Evolutionary conservation across 768 basidiomycete genomes (phyloP), one percentile per base, ranked within the genome.

Genomic region (Leccinum incarnatum): DNA sequence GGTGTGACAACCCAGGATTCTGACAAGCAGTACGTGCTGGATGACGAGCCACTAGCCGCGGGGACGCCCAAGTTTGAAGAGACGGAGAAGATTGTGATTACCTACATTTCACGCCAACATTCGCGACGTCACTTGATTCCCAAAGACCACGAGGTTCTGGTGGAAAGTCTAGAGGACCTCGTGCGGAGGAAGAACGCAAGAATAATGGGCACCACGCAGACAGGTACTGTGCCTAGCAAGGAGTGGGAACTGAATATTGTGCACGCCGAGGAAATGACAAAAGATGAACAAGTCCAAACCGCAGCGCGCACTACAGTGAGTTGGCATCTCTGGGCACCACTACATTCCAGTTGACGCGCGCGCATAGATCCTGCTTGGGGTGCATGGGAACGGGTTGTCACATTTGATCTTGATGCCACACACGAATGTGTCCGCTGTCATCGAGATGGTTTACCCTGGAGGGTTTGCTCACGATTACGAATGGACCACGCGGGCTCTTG

Each of bases 381-480:
- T 89, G 1, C 89, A 90, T 60, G 90, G 91, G 5, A 93, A 92
- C 64, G 91, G 91, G 7, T 79, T 95, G 0, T 89, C 91, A 9
- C 91, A 93, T 66, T 79, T 94, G n/a, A 80, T 94, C 46, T 85
- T 88, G 77, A 93, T 94, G 91, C 84, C 88, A 21, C 81, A 82
- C 1, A 89, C 86, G 4, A 83, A 83, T 0, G 72, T 84, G n/a
- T 85, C 89, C 5, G 86, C 90, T 5, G 90, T 95, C 19, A 88
- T 95, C 62, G 92, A 95, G 73, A 83, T 95, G 14, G 91, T 95
- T 75, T 89, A 80, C 67, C 91, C 91, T 0, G 78, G 72, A 3
- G 93, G 91, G 0, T 94, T 91, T 68, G 87, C 92, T 27, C 87
- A 89, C 65, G 93, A 94, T 67, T 94, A 94, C 69, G 85, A 92